Evolutionary conservation across 1,284 basidiomycete genomes (phyloP).

Genomic region (Chondrostereum purpureum): DNA sequence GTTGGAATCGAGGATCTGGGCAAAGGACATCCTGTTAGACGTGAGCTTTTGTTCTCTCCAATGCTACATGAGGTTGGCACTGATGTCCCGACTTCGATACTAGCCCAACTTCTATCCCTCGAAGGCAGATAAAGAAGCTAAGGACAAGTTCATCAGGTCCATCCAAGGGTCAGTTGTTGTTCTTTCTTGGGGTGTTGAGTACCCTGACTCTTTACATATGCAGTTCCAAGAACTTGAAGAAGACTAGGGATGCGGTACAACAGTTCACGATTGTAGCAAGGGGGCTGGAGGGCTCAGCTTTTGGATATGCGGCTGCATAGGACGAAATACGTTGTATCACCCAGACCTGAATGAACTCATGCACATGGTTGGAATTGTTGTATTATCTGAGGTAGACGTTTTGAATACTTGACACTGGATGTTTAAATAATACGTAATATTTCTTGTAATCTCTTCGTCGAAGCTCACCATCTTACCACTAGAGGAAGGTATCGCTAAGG

Average conservation of each 20-base stretch:
- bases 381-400: too few species aligned
- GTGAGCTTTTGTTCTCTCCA: slow-evolving; percentile 34
- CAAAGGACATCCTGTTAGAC: slow-evolving; percentile 61
- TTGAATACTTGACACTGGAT: too few species aligned
- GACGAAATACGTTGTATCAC: too few species aligned
- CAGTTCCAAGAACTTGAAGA: slow-evolving; percentile 59
- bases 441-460: too few species aligned
- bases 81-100: background rate
- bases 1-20: slow-evolving; percentile 58
- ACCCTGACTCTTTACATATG: slow-evolving; percentile 6
- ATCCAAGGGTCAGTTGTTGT: slow-evolving; percentile 52
- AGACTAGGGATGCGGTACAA: slow-evolving; percentile 66
- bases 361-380: too few species aligned
- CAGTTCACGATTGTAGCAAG: slow-evolving; percentile 71
- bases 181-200: background rate
- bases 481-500: too few species aligned
- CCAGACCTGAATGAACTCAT: too few species aligned
- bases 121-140: slow-evolving; percentile 61
- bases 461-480: too few species aligned
- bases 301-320: slow-evolving; percentile 50
- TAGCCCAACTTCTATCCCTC: slow-evolving; percentile 61
- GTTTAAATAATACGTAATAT: too few species aligned
- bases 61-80: slow-evolving; percentile 3
- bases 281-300: slow-evolving; percentile 70
- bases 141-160: slow-evolving; percentile 71